These are phyloP conservation scores for Rhinocladiella similis DNA, from an alignment of 2,329 filamentous ascomycete species.

Conservation along the genomic window DNA sequence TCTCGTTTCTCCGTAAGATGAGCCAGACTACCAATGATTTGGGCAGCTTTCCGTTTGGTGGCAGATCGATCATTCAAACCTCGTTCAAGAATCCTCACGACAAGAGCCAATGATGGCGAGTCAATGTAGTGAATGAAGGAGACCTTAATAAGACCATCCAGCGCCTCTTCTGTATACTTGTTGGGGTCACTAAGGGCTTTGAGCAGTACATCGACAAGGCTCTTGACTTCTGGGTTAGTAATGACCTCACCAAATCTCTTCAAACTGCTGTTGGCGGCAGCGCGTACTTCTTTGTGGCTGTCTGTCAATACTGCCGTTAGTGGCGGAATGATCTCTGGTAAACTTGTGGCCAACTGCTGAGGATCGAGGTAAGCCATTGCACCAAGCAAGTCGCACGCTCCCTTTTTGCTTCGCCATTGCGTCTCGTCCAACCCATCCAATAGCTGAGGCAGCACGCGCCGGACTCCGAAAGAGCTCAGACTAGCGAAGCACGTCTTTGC, in stretches of 20 bases:
- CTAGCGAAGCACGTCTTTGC: constrained; percentile 93
- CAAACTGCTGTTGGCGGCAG: constrained; percentile 89
- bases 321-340: constrained; percentile 96
- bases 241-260: constrained; percentile 99
- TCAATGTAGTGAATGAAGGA: constrained; percentile 98
- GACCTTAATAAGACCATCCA: constrained; percentile 95
- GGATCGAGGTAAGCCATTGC: constrained; percentile 99
- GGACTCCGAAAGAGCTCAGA: constrained; percentile 93
- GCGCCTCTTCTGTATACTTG: constrained; percentile 91
- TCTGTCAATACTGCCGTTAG: constrained; percentile 93
- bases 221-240: constrained; percentile 94
- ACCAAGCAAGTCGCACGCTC: constrained; percentile 91
- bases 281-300: constrained; percentile 94
- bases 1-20: constrained; percentile 97
- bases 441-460: constrained; percentile 87
- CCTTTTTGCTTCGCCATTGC: constrained; percentile 98
- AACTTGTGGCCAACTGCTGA: constrained; percentile 84
- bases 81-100: constrained; percentile 92
- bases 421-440: constrained; percentile 89
- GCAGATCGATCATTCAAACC: constrained; percentile 87
- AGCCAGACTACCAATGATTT: constrained; percentile 96
- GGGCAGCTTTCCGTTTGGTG: constrained; percentile 93
- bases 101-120: constrained; percentile 88
- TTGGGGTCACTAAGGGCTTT: constrained; percentile 97
- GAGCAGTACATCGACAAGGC: constrained; percentile 83